These are phyloP conservation scores for Linnemannia zychae DNA, from an alignment of 192 early-diverging fungal genomes.

Conservation along the genomic window DNA sequence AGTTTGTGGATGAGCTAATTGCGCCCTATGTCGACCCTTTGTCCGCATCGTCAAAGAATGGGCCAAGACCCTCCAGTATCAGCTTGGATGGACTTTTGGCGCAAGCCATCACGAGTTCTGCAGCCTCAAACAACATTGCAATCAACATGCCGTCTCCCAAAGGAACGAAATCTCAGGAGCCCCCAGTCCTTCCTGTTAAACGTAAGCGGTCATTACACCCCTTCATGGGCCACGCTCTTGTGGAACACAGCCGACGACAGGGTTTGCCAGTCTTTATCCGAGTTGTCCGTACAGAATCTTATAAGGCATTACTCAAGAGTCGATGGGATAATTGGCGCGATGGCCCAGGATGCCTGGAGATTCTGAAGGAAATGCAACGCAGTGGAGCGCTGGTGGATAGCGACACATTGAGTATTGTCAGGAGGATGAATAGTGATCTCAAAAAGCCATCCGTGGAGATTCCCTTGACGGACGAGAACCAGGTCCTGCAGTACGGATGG, in stretches of 20 bases:
- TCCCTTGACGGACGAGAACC: not conserved
- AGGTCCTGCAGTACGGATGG: constrained; percentile 29
- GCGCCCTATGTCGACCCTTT: constrained; percentile 10
- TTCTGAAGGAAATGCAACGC: constrained; percentile 49
- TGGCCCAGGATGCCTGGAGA: constrained; percentile 45
- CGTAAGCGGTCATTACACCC: constrained; percentile 30
- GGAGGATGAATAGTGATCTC: constrained; percentile 25
- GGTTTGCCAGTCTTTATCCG: constrained; percentile 43
- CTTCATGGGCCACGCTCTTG: constrained; percentile 34
- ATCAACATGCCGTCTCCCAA: not conserved
- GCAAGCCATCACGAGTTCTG: constrained; percentile 27
- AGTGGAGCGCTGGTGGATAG: constrained; percentile 44
- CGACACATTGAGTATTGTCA: constrained; percentile 26
- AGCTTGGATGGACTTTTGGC: constrained; percentile 42
- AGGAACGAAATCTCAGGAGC: not conserved
- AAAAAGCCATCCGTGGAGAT: not conserved
- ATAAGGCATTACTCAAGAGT: constrained; percentile 41
- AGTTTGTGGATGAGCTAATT: constrained; percentile 49
- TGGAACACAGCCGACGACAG: constrained; percentile 47
- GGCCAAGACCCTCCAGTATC: constrained; percentile 27
- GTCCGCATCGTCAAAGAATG: not conserved
- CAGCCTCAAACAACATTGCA: constrained; percentile 10
- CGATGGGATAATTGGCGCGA: constrained; percentile 44
- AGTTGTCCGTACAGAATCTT: constrained; percentile 42
- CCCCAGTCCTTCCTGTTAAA: not conserved